These are phyloP conservation scores for Nakazawaea wyomingensis DNA, from an alignment of 805 yeast species.

Conservation along the genomic window DNA sequence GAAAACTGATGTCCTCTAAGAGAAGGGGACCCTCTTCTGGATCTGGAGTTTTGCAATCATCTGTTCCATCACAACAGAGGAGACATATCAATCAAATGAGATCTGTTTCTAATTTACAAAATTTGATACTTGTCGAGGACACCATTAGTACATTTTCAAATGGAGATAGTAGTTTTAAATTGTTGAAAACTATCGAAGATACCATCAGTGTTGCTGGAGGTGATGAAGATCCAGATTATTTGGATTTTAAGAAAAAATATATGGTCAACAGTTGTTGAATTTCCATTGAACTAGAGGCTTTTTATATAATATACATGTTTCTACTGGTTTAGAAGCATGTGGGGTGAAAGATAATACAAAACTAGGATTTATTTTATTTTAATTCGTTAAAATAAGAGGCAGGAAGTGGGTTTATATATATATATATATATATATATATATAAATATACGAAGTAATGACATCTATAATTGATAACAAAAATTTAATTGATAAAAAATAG, in stretches of 20 bases:
- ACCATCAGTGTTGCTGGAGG: slow-evolving; percentile 6
- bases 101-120: slow-evolving; percentile 2
- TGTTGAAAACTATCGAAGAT: slow-evolving; percentile 5
- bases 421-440: too few relatives aligned
- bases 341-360: too few relatives aligned
- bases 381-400: too few relatives aligned
- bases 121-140: neutral
- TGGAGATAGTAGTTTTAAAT: neutral
- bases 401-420: too few relatives aligned
- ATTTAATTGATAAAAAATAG: too few relatives aligned
- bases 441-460: too few relatives aligned
- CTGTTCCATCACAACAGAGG: too few relatives aligned
- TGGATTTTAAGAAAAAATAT: slow-evolving; percentile 6
- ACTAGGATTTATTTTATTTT: too few relatives aligned
- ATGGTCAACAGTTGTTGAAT: neutral
- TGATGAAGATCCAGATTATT: slow-evolving; percentile 8
- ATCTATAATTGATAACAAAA: too few relatives aligned
- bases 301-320: neutral
- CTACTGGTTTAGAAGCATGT: too few relatives aligned
- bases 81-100: neutral
- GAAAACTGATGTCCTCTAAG: neutral
- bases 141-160: neutral
- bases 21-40: neutral
- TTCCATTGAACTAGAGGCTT: neutral
- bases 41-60: neutral